phyloP scores from a whole-genome alignment of 108 stramenopile genomes.

The Nannochloropsis gaditana region DNA sequence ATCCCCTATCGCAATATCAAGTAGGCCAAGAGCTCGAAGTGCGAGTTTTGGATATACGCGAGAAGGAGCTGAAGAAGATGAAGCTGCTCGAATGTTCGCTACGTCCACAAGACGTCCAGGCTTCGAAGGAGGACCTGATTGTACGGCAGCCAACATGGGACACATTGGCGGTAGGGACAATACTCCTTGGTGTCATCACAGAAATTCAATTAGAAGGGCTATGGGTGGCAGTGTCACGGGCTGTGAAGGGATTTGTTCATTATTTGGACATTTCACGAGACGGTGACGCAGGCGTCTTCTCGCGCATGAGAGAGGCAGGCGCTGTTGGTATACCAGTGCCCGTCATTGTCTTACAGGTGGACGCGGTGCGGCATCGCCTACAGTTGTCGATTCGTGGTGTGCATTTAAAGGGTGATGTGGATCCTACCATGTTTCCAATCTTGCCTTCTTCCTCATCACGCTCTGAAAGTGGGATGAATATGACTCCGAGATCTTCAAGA shows the following conservation, averaged over 20 bases:
- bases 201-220: conserved; percentile 24
- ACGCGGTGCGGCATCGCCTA: not conserved
- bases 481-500: no score
- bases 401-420: not conserved
- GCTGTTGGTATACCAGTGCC: not conserved
- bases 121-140: not conserved
- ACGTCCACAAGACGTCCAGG: not conserved
- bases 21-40: conserved; percentile 33
- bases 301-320: not conserved
- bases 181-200: conserved; percentile 25
- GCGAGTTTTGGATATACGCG: conserved; percentile 22
- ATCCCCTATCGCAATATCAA: conserved; percentile 11
- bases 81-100: conserved; percentile 10
- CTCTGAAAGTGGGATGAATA: not conserved
- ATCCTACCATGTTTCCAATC: not conserved
- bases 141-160: conserved; percentile 18
- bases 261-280: conserved; percentile 1
- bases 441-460: not conserved
- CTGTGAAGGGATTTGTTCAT: conserved; percentile 30
- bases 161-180: not conserved
- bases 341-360: not conserved
- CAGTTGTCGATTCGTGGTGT: not conserved
- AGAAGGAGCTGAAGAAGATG: not conserved
- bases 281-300: not conserved
- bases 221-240: conserved; percentile 32